Percentiles rank a stretch among this genome's conserved stretches.
Evolutionary conservation across 495 filamentous ascomycete genomes (phyloP).

Genomic region (Letharia lupina): DNA sequence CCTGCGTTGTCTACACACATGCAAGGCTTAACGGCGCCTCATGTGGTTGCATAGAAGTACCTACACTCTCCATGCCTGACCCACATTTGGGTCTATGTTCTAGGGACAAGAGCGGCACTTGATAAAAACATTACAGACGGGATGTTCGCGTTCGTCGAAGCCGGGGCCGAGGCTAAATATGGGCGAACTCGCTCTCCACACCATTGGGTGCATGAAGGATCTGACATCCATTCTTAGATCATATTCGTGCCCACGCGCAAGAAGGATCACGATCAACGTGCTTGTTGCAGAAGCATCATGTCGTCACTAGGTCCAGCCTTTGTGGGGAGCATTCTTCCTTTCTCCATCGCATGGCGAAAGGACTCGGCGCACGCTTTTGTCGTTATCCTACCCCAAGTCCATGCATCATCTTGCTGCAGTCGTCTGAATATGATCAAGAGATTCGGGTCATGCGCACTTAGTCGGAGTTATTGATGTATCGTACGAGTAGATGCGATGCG

Average conservation of each 20-base stretch:
- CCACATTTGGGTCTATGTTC: background rate
- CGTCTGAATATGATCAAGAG: background rate
- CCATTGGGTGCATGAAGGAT: background rate
- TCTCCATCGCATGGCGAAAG: background rate
- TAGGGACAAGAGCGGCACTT: background rate
- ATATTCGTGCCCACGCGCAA: background rate
- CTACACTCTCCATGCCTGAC: background rate
- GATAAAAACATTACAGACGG: background rate
- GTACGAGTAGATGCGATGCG: background rate
- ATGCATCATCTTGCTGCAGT: background rate
- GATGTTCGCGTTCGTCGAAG: background rate
- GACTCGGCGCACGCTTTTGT: background rate
- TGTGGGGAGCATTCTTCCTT: background rate
- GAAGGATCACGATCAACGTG: background rate
- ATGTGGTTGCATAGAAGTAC: background rate
- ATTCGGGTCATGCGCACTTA: background rate
- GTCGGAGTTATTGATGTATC: background rate
- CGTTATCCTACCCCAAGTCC: background rate
- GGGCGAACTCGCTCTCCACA: background rate
- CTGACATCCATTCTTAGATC: background rate
- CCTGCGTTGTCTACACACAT: background rate
- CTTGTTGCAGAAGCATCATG: background rate
- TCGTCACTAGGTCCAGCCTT: background rate
- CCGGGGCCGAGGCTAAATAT: background rate
- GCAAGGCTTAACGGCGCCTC: slow-evolving; percentile 3